phyloP scores from a whole-genome alignment of 2,329 filamentous ascomycete genomes.

The Penicillium hesseltinei region DNA sequence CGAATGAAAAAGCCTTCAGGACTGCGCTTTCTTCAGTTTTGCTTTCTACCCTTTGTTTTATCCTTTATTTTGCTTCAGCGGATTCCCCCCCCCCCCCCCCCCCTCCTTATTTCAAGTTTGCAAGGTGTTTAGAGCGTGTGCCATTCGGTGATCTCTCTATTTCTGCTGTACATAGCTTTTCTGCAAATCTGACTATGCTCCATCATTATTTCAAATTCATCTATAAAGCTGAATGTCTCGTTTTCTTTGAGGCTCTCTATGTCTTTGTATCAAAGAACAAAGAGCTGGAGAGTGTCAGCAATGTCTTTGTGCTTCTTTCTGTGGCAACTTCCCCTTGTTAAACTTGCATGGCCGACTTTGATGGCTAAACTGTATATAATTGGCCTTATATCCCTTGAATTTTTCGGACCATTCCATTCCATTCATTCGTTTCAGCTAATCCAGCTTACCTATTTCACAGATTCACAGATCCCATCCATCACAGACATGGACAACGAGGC shows the following conservation, averaged over 20 bases:
- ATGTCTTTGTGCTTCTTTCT: background rate
- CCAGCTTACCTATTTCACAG: background rate
- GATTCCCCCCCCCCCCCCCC: too few relatives aligned
- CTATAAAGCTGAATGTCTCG: background rate
- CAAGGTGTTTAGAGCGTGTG: conserved; percentile 24
- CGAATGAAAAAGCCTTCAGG: background rate
- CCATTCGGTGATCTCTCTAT: conserved; percentile 14
- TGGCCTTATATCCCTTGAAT: background rate
- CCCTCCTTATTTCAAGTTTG: background rate
- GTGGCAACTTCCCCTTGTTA: background rate
- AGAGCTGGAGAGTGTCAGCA: background rate
- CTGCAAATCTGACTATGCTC: conserved; percentile 1
- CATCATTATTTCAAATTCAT: background rate
- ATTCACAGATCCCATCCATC: background rate
- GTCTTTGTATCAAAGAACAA: background rate
- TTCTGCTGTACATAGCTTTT: conserved; percentile 15
- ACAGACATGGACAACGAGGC: background rate
- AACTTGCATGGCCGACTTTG: background rate
- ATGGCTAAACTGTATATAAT: background rate
- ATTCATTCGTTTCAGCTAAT: background rate
- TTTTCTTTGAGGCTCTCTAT: background rate
- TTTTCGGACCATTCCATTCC: background rate
- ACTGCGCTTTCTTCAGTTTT: background rate
- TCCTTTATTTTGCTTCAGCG: conserved; percentile 9
- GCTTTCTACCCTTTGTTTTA: conserved; percentile 5